These are phyloP conservation scores for Phytophthora colocasiae DNA, from an alignment of 352 stramenopile species.

Conservation along the genomic window DNA sequence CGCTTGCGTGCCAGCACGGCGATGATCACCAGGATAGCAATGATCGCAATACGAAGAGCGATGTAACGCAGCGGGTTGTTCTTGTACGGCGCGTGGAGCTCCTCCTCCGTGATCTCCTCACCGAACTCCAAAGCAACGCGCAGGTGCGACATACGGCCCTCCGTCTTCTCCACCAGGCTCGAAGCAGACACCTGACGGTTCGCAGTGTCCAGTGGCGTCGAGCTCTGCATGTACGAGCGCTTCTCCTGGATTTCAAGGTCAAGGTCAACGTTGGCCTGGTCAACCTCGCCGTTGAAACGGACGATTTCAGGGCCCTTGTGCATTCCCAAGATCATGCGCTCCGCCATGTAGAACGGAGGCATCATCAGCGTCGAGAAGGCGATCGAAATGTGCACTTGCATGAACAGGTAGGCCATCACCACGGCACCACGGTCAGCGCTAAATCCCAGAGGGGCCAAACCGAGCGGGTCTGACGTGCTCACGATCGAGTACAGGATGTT, in stretches of 20 bases:
- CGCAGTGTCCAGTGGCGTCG: neutral
- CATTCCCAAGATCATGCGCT: neutral
- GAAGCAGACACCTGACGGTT: neutral
- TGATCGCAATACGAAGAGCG: conserved; percentile 34
- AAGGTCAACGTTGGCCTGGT: neutral
- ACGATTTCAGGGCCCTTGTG: neutral
- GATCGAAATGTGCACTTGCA: conserved; percentile 1
- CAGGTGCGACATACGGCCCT: conserved; percentile 7
- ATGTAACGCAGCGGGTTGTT: conserved; percentile 26
- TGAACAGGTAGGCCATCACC: neutral
- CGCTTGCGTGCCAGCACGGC: conserved; percentile 50
- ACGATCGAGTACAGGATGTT: conserved; percentile 57
- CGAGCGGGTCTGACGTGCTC: neutral
- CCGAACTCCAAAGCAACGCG: conserved; percentile 27
- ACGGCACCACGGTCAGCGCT: neutral
- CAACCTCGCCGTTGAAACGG: neutral
- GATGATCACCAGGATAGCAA: conserved; percentile 48
- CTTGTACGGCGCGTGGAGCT: conserved; percentile 25
- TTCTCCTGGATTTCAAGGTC: neutral
- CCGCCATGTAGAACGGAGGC: conserved; percentile 19
- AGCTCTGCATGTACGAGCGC: neutral
- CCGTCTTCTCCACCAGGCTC: conserved; percentile 24
- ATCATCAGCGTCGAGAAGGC: conserved; percentile 40
- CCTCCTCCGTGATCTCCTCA: conserved; percentile 39
- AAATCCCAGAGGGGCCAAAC: neutral